Evolutionary conservation across 2,329 filamentous ascomycete genomes (phyloP), one percentile per base, ranked within the genome.

Genomic region (Aspergillus puulaauensis): DNA sequence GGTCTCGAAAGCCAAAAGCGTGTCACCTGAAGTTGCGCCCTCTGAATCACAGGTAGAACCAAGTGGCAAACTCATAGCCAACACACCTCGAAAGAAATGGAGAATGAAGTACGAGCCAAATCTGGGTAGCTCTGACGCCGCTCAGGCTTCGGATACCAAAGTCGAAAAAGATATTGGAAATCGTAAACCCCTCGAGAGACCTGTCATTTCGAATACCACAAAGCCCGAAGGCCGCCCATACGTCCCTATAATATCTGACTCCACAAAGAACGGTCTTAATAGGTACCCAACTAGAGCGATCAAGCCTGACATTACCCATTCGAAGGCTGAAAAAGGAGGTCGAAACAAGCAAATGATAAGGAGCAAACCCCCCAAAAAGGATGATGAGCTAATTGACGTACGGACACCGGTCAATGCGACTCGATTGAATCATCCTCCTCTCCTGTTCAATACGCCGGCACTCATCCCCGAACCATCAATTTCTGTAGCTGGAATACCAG

Each of bases 381-480:
- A 31, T 7, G 50, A 56, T 27, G 48, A 62, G 14, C 53, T 67
- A 9, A 35, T 67, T 9, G 64, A 66, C 21, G 41, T 64, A 6
- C 39, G 57, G 19, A 49, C 35, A 3, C 57, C 60, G 15, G 54
- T 27, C 5, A 43, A 41, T 37, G 43, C 35, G 27, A 44, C 17
- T 11, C 43, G 31, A 1, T 15, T 40, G 15, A 58, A 31, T n/a
- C 59, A 57, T 6, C 52, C 52, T 6, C 17, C 23, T 3, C n/a
- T 67, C 11, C 52, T 51, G 23, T 61, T 64, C 15, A 40, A 64
- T 31, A 64, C 64, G 23, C 63, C 67, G 8, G 60, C 64, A 8
- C 51, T 68, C 21, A 52, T 65, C 37, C 66, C 68, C 3, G 11
- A 56, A 19, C 58, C 23, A 2, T 17, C 49, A 8, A 21, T 17